Percentiles rank a stretch among this genome's conserved stretches.
phyloP scores from a whole-genome alignment of 441 rosid species.

The Gossypium gossypioides region DNA sequence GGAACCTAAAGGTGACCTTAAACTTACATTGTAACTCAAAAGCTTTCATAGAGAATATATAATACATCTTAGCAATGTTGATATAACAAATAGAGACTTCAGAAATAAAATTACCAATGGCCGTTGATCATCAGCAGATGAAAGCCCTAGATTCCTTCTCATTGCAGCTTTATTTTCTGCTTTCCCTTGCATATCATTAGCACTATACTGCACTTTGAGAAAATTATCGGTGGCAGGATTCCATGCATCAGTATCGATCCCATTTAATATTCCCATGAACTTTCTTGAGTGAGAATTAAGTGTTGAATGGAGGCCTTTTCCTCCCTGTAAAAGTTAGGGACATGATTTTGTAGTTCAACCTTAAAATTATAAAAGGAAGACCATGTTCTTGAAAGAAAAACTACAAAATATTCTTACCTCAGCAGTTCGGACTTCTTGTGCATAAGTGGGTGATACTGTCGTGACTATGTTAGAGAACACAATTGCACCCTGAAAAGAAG shows the following conservation, averaged over 20 bases:
- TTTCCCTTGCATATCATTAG: constrained; percentile 76
- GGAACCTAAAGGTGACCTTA: not conserved
- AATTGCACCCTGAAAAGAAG: constrained; percentile 63
- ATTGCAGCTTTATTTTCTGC: constrained; percentile 59
- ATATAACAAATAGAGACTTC: not conserved
- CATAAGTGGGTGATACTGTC: constrained; percentile 92
- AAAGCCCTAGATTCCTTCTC: constrained; percentile 68
- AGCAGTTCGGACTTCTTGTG: constrained; percentile 80
- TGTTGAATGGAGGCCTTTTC: constrained; percentile 77
- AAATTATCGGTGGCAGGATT: constrained; percentile 70
- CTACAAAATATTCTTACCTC: constrained; percentile 44
- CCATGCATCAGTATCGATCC: constrained; percentile 88
- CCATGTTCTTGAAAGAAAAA: not conserved
- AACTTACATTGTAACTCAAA: not conserved
- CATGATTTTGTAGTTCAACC: not conserved
- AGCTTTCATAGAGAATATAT: not conserved
- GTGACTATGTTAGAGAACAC: constrained; percentile 93
- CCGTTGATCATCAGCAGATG: constrained; percentile 44
- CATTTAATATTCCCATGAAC: constrained; percentile 80
- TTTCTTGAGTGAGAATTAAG: constrained; percentile 73
- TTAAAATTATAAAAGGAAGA: not conserved
- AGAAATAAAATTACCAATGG: constrained; percentile 55
- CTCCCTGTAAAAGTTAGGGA: constrained; percentile 47
- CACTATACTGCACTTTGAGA: constrained; percentile 67
- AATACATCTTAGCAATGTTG: too few species aligned